Conservation (phyloP, 371 early-diverging fungal genomes). For the Apophysomyces trapeziformis region DNA sequence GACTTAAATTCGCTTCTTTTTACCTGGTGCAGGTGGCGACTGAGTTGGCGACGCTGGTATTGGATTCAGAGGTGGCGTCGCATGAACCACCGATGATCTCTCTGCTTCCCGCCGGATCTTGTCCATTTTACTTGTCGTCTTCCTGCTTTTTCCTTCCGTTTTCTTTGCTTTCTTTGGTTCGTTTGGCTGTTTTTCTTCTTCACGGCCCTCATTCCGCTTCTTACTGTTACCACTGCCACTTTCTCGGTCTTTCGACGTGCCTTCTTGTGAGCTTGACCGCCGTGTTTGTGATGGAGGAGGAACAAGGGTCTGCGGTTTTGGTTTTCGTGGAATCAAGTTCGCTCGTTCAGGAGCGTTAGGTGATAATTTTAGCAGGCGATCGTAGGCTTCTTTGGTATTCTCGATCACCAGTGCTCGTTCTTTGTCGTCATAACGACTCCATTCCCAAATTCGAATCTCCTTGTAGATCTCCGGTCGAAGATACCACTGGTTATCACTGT, state of each 20-base stretch:
- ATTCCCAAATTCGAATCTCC: constrained; percentile 56
- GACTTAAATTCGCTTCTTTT: not conserved
- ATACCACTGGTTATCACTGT: constrained; percentile 39
- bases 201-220: constrained; percentile 1
- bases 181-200: constrained; percentile 9
- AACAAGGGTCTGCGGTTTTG: constrained; percentile 21
- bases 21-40: constrained; percentile 12
- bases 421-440: constrained; percentile 55
- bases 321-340: constrained; percentile 36
- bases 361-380: constrained; percentile 43
- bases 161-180: constrained; percentile 12
- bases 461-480: constrained; percentile 54
- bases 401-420: constrained; percentile 44
- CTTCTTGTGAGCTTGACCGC: not conserved
- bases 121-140: constrained; percentile 5
- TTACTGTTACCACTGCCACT: not conserved
- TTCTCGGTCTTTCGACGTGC: constrained; percentile 1
- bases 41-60: constrained; percentile 8
- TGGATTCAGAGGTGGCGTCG: not conserved
- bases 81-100: not conserved
- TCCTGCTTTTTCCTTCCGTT: constrained; percentile 16
- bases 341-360: constrained; percentile 55
- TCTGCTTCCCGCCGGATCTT: constrained; percentile 8
- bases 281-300: constrained; percentile 11
- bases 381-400: constrained; percentile 57